These are phyloP conservation scores for Heteromeles arbutifolia DNA, from an alignment of 306 rosid genomes.

Conservation along the genomic window DNA sequence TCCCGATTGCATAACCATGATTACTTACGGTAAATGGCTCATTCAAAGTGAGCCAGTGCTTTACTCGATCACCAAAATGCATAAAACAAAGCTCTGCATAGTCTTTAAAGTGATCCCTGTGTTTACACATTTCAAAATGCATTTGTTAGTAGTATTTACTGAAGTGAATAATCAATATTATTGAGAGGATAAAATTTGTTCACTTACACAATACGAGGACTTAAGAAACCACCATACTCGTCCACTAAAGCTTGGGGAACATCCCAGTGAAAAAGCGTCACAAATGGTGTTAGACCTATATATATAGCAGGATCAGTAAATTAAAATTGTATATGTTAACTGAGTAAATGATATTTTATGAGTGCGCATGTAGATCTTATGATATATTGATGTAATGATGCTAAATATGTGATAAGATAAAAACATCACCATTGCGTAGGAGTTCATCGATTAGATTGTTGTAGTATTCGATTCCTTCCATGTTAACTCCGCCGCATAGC, in stretches of 20 bases:
- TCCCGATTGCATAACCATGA: constrained; percentile 22
- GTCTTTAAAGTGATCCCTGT: constrained; percentile 32
- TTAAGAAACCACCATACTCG: constrained; percentile 53
- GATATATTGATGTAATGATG: not conserved
- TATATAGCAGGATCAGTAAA: not conserved
- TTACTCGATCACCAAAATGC: constrained; percentile 53
- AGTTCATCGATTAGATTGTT: constrained; percentile 50
- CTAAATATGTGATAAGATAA: too few relatives aligned
- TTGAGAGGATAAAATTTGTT: not conserved
- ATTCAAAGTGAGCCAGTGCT: constrained; percentile 59
- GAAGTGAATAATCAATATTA: not conserved
- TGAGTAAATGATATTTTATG: not conserved
- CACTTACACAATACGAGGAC: constrained; percentile 43
- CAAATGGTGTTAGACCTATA: constrained; percentile 38
- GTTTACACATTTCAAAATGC: not conserved
- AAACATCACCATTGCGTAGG: constrained; percentile 29
- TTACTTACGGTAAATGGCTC: constrained; percentile 28
- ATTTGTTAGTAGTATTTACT: not conserved
- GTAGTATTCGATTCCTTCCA: constrained; percentile 49
- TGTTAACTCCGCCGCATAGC: constrained; percentile 43
- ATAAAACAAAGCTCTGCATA: constrained; percentile 42
- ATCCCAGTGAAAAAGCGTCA: constrained; percentile 71
- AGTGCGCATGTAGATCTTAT: not conserved
- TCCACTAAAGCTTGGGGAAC: constrained; percentile 60
- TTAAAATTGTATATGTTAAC: not conserved